Conservation (phyloP, 2,329 filamentous ascomycete species). For the Rhynchosporium graminicola region DNA sequence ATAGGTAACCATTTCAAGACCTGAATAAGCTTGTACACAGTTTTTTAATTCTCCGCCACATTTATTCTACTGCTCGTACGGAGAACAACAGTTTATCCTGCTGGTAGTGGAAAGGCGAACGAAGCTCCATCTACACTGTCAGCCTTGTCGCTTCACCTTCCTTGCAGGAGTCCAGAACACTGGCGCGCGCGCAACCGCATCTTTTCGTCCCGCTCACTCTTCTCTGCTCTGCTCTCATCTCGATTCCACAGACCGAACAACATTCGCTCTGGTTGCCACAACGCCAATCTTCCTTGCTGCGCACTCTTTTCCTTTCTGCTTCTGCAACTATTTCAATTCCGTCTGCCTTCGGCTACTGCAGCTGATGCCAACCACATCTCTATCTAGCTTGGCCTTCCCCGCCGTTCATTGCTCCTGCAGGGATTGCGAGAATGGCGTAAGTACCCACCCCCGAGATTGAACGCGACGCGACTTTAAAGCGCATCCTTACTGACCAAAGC, state of each 20-base stretch:
- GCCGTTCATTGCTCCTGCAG: not conserved
- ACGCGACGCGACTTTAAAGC: constrained; percentile 13
- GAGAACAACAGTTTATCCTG: too few relatives aligned
- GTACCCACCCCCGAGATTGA: constrained; percentile 3
- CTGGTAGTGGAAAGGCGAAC: not conserved
- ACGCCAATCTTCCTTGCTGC: not conserved
- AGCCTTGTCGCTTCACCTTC: constrained; percentile 6
- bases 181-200: not conserved
- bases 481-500: constrained; percentile 1
- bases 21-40: too few relatives aligned
- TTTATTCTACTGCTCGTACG: not conserved
- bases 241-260: not conserved
- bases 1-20: not conserved
- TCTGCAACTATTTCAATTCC: too few relatives aligned
- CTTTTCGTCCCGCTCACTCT: not conserved
- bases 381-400: not conserved
- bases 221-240: not conserved
- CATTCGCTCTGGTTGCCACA: not conserved
- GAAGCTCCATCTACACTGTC: not conserved
- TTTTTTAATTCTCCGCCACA: too few relatives aligned
- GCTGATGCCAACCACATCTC: not conserved
- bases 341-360: not conserved
- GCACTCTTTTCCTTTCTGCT: not conserved
- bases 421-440: constrained; percentile 4
- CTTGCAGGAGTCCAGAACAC: not conserved